phyloP scores from a whole-genome alignment of 371 early-diverging fungal species.

The Sporodiniella umbellata region DNA sequence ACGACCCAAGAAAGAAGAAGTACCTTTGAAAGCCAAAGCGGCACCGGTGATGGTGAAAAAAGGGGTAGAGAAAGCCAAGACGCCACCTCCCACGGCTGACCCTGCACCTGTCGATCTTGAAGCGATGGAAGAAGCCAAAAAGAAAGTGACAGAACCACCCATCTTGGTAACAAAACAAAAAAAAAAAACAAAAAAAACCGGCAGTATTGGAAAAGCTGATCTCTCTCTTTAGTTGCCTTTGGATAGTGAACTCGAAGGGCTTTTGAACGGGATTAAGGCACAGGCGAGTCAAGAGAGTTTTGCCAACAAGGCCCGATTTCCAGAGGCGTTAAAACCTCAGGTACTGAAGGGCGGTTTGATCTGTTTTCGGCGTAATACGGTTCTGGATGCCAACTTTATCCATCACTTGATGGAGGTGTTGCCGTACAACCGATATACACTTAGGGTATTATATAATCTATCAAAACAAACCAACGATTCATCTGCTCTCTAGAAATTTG shows the following conservation, averaged over 20 bases:
- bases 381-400: constrained; percentile 41
- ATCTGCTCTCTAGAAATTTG: constrained; percentile 29
- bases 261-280: constrained; percentile 24
- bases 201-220: not conserved
- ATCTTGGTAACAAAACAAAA: not conserved
- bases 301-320: constrained; percentile 45
- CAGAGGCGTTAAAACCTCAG: constrained; percentile 36
- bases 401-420: constrained; percentile 45
- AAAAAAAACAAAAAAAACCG: constrained; percentile 2
- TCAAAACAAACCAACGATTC: not conserved
- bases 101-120: not conserved
- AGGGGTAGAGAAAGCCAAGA: too few species aligned
- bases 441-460: constrained; percentile 35
- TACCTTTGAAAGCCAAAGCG: too few species aligned
- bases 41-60: too few species aligned
- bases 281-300: constrained; percentile 32
- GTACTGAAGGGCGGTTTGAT: constrained; percentile 42
- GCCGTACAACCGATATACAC: constrained; percentile 51
- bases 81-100: not conserved
- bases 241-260: constrained; percentile 23
- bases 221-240: constrained; percentile 20
- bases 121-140: not conserved
- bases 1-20: too few species aligned
- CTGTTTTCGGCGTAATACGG: constrained; percentile 32
- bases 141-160: not conserved